Evolutionary conservation across 1,284 basidiomycete genomes (phyloP), one percentile per base, ranked within the genome.

Genomic region (Somion occarium): DNA sequence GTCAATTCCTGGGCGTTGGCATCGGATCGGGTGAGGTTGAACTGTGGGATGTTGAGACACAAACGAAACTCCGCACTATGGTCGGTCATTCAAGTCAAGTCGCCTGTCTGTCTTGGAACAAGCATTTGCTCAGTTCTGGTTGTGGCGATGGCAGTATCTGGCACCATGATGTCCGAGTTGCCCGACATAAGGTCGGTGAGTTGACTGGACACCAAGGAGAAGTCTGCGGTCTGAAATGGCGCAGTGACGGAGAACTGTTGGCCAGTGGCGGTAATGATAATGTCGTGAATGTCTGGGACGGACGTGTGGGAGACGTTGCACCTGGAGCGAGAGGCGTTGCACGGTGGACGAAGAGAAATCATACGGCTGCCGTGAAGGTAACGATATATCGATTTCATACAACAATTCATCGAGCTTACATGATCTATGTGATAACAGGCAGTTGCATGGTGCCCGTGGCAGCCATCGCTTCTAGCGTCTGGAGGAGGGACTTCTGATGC

Each of bases 381-480:
- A 49, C 11, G 9, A 42, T 7, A 42, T 15, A 7, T 42, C 39
- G n/a, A 42, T 42, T 42, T n/a, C 20, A 18, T n/a, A 5, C 7
- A 42, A 42, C n/a, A 18, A 5, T 18, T 42, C n/a, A 42, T 42
- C 20, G 7, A 7, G 9, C 18, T 42, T n/a, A 7, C 39, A 9
- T 42, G 7, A 7, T 34, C 7, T 34, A 7, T 34, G 30, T 15
- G 38, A 38, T 46, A 13, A 39, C 52, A 91, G 88, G 95, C 94
- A 0, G 74, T 99, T 43, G 92, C 93, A 0, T 99, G 97, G 93
- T 98, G 93, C 59, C 93, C 96, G 0, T 98, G 96, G 94, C 92
- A 96, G 71, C 82, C 88, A 0, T 88, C 89, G 7, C 76, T 99
- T 5, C 82, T 99, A 44, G 96, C 96, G 0, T 88, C 90, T 0